A percentile compares a stretch with the other conserved stretches of the same genome.
Evolutionary conservation across 176 grass and related monocot species (phyloP).

Genomic region (Dendrocalamus sinicus): DNA sequence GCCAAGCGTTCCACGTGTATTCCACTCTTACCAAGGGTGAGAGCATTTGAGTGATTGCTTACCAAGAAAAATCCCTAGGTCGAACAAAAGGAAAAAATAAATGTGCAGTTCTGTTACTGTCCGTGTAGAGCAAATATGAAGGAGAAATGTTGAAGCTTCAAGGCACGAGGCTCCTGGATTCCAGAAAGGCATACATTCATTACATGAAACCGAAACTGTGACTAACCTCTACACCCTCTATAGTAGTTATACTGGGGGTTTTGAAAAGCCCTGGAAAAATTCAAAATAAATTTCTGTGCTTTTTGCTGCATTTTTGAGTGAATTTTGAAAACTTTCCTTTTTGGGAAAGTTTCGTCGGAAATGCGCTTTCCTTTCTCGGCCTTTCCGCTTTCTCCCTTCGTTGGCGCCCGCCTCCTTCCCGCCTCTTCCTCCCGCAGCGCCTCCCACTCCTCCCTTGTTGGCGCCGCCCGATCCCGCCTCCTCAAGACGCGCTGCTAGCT

Average conservation of each 20-base stretch:
- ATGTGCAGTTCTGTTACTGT: conserved; percentile 7
- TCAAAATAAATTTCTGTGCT: too few species aligned
- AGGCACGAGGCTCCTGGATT: neutral
- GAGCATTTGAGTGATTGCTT: conserved; percentile 42
- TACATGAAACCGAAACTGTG: neutral
- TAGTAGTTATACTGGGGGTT: neutral
- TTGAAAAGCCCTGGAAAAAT: too few species aligned
- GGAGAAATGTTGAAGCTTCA: conserved; percentile 3
- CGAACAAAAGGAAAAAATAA: conserved; percentile 20
- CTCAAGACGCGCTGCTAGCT: too few species aligned
- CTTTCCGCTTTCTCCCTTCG: too few species aligned
- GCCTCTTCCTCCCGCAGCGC: too few species aligned
- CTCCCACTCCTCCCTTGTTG: too few species aligned
- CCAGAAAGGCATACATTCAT: neutral
- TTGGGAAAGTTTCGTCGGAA: too few species aligned
- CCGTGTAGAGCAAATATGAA: conserved; percentile 4
- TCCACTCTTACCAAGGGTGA: conserved; percentile 39
- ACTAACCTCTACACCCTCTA: neutral
- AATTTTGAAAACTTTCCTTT: too few species aligned
- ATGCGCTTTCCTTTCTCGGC: too few species aligned
- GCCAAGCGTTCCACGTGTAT: conserved; percentile 57
- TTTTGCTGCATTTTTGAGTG: too few species aligned
- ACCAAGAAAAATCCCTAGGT: conserved; percentile 27
- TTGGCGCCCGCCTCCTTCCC: too few species aligned
- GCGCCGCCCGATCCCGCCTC: too few species aligned